Evolutionary conservation across 805 yeast species (phyloP), one percentile per base, ranked within the genome.

Genomic region (Sugiyamaella smithiae): DNA sequence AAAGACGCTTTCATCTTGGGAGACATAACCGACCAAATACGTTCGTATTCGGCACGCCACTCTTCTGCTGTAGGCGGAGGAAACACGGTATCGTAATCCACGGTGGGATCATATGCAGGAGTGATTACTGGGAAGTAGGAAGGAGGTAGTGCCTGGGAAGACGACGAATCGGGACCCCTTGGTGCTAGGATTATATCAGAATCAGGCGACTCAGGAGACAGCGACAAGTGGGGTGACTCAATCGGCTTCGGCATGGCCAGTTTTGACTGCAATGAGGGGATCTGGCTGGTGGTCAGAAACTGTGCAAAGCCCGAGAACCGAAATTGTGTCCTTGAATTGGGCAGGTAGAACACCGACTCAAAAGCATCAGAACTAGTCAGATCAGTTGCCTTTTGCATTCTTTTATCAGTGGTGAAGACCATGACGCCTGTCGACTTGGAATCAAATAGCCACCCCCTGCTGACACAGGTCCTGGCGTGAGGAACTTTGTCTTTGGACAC

Each of bases 311-410:
- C 96, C 49, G 81, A 74, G 52, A 88, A 71, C 57, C 96, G 71
- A 62, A 82, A 85, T 66, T 88, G 96, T 59, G 77, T 83, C 62
- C 76, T 75, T 20, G 76, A 63, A 19, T 70, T 71, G 6, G 73
- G 76, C 61, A 87, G 84, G 70, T 86, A 84, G 62, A 85, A 85
- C 50, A 87, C 84, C 1, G 88, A 85, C 67, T 88, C 95, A 63
- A 80, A 83, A 48, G 72, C 70, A 45, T 82, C 77, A 11, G 40
- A 12, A 19, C 56, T 43, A 11, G 63, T 57, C 17, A 72, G 53
- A 33, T 85, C 85, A 11, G 67, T 66, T 58, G 73, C 75, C 65
- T 88, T 88, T 43, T 70, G 69, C 72, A 83, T 80, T 64, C 96
- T 70, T 59, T 74, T 72, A 65, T 88, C 96, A 1, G 93, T 83